phyloP scores from a whole-genome alignment of 306 rosid genomes.

The Cyamopsis tetragonoloba region DNA sequence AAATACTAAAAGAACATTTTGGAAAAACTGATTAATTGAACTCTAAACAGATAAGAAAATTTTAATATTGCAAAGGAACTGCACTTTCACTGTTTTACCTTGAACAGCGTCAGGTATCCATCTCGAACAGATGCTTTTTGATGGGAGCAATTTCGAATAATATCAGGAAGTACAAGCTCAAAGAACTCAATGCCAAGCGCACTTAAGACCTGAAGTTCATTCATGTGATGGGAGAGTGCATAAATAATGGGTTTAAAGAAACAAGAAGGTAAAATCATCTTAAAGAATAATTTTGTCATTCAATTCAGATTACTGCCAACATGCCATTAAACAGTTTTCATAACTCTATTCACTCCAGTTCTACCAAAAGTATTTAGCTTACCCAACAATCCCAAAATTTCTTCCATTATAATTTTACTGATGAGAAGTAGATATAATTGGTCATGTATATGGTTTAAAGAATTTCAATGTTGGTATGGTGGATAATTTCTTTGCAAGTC shows the following conservation, averaged over 20 bases:
- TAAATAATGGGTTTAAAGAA: constrained; percentile 12
- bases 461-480: neutral
- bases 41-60: neutral
- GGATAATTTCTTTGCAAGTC: neutral
- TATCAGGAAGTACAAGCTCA: constrained; percentile 90
- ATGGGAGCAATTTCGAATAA: constrained; percentile 89
- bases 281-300: neutral
- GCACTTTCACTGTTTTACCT: constrained; percentile 48
- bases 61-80: neutral
- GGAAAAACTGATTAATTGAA: constrained; percentile 18
- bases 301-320: neutral
- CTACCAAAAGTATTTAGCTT: neutral
- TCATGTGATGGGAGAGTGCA: neutral
- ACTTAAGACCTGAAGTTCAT: constrained; percentile 66
- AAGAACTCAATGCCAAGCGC: constrained; percentile 87
- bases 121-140: constrained; percentile 92
- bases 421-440: constrained; percentile 4
- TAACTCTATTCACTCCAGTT: neutral
- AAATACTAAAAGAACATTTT: constrained; percentile 51
- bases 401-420: neutral
- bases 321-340: neutral
- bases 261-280: neutral
- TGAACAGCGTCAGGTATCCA: constrained; percentile 89
- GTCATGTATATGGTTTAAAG: constrained; percentile 3
- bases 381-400: neutral